Base-by-base conservation (phyloP, 225 moss, liverwort and hornwort genomes). In the Polytrichum commune region DNA sequence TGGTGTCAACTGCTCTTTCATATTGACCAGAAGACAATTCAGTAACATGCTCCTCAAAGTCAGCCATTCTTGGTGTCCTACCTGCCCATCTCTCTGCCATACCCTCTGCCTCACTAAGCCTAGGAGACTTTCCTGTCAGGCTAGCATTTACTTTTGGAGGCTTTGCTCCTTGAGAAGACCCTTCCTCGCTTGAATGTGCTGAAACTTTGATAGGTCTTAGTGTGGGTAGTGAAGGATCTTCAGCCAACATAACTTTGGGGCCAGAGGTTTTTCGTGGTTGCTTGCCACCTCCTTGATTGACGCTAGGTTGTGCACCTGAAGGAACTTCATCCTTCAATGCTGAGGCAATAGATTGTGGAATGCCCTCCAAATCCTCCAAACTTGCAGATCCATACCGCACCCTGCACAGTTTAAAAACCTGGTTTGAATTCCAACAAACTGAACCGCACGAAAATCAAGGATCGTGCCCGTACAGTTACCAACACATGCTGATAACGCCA, bases 341-440 rank as follows among this genome's bases (percentile, higher is more conserved):
- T 62, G 67, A 63, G 68, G 75, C 74, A 55, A 82, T 68, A 67
- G 68, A 75, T 72, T 83, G 78, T 27, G 82, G 78, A 24, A 83
- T 78, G 54, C 82, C 82, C 68, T 83, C 82, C 75, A 83, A 69
- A 75, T 83, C 82, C 65, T 83, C 82, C 35, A 83, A 72, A 62
- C 78, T 83, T 69, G 82, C 78, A 69, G 82, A 83, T 54, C 82
- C 78, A 75, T 78, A 83, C 28, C 78, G 82, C 62, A 83, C 82
- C 82, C 82, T 83, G 78, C 73, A 73, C 35, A 16, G n/a, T 68
- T 58, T 24, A 5, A 0, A 23, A 23, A 24, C 27, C 62, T 63
- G 27, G 5, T 23, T 24, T 28, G 27, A 28, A 10, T 23, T 16
- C 26, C 62, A 63, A 63, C 46, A 3, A 13, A 46, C 46, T 46